These are phyloP conservation scores for Cercospora sp. DNA, from an alignment of 2,329 filamentous ascomycete species.

Conservation along the genomic window DNA sequence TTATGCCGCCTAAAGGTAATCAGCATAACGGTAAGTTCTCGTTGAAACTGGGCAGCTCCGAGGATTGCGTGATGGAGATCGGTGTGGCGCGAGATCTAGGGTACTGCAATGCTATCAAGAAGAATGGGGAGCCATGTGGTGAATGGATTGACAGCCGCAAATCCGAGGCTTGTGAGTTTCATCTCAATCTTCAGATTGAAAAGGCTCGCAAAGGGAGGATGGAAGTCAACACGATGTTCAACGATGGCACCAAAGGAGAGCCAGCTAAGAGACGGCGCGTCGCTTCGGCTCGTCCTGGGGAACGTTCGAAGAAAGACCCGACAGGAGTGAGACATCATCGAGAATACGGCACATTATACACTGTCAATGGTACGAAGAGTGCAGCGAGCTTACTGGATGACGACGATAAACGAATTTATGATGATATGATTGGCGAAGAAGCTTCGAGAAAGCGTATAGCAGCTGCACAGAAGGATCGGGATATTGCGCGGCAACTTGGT, in stretches of 20 bases:
- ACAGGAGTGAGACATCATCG: conserved; percentile 54
- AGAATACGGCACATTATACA: conserved; percentile 54
- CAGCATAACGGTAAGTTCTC: conserved; percentile 81
- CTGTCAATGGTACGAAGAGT: conserved; percentile 44
- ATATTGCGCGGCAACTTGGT: conserved; percentile 68
- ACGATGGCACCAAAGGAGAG: conserved; percentile 19
- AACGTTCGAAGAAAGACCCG: conserved; percentile 36
- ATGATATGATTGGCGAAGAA: conserved; percentile 57
- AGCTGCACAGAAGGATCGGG: conserved; percentile 69
- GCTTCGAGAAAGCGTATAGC: conserved; percentile 64
- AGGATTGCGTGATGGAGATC: conserved; percentile 87
- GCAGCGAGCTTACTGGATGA: conserved; percentile 66
- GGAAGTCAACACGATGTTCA: conserved; percentile 71
- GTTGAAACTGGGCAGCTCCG: conserved; percentile 79
- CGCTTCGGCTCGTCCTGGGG: conserved; percentile 16
- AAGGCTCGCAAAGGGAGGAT: conserved; percentile 69
- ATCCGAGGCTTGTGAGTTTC: conserved; percentile 89
- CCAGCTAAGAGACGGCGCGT: conserved; percentile 17
- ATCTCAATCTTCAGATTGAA: conserved; percentile 77
- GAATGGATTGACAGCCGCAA: conserved; percentile 85
- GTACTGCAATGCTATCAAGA: conserved; percentile 81
- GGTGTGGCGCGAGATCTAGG: conserved; percentile 81
- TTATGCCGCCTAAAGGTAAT: conserved; percentile 81
- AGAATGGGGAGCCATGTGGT: conserved; percentile 77
- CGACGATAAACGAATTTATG: conserved; percentile 57